phyloP scores from a whole-genome alignment of 257 asterid species.

The Petunia axillaris region DNA sequence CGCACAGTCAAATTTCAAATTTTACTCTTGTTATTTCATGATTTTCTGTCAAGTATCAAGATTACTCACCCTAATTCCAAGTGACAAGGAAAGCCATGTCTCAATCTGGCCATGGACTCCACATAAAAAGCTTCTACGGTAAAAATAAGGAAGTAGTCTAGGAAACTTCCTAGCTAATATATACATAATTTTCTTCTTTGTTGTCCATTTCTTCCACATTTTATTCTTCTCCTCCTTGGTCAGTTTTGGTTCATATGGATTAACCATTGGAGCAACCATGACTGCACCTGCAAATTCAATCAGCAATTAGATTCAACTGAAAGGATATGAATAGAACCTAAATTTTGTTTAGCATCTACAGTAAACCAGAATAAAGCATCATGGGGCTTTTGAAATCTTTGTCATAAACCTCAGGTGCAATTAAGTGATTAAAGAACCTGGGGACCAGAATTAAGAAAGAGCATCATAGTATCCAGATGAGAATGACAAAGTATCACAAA shows the following conservation, averaged over 20 bases:
- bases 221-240: slow-evolving; percentile 69
- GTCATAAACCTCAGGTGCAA: background rate
- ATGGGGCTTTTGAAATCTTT: background rate
- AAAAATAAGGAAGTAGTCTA: slow-evolving; percentile 65
- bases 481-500: background rate
- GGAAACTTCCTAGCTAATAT: slow-evolving; percentile 74
- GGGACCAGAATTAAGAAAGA: slow-evolving; percentile 18
- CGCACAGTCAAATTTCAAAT: background rate
- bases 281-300: slow-evolving; percentile 70
- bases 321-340: background rate
- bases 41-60: slow-evolving; percentile 14
- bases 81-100: slow-evolving; percentile 64
- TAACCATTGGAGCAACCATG: slow-evolving; percentile 90
- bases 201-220: slow-evolving; percentile 81
- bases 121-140: slow-evolving; percentile 75
- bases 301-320: slow-evolving; percentile 25
- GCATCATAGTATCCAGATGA: background rate
- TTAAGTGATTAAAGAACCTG: background rate
- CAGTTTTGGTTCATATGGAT: slow-evolving; percentile 86
- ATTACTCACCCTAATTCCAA: slow-evolving; percentile 64
- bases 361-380: slow-evolving; percentile 5
- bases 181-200: slow-evolving; percentile 66
- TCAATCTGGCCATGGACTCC: slow-evolving; percentile 77
- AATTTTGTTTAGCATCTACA: background rate
- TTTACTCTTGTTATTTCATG: background rate